Evolutionary conservation across 441 rosid genomes (phyloP), one percentile per base, ranked within the genome.

Genomic region (Metrosideros polymorpha): DNA sequence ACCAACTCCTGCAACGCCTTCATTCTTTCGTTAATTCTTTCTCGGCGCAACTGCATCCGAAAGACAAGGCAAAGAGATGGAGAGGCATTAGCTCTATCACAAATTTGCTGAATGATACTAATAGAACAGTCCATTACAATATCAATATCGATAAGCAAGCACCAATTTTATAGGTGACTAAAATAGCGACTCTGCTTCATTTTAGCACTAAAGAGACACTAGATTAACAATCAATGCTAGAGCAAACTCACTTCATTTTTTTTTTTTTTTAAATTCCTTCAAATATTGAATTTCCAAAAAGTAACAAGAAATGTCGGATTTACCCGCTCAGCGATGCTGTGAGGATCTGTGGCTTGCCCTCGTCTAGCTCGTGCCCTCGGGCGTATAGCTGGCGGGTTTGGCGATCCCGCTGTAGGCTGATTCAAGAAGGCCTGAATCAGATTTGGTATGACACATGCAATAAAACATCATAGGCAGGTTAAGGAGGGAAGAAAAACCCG

Each of bases 241-340:
- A 63, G 45, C 27, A 66, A 66, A 19, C 14, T 66, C 45, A 39
- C 77, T 66, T 66, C 45, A 66, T 14, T 35, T 35, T 35, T 27
- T 9, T 66, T 66, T 66, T 19, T 14, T 9, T 66, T 61, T 10
- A n/a, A n/a, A n/a, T 66, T 10, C 43, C 19, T 66, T 9, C 77
- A 10, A 66, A 19, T 5, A 9, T 66, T 45, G 27, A 66, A 66
- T 35, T 35, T 66, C 45, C 45, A 66, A 66, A 30, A 63, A 32
- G 43, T 15, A 30, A 32, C 12, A 30, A 66, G 25, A 35, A 35
- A 17, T 0, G 35, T 22, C n/a, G 0, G 82, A 49, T 17, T 52
- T 84, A 87, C 88, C 88, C 88, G 83, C 84, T 87, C 88, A 49
- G 88, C 88, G 5, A 87, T 87, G 88, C 88, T 87, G 56, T 87